These are phyloP conservation scores for Mortierella antarctica DNA, from an alignment of 192 early-diverging fungal genomes.

Conservation along the genomic window DNA sequence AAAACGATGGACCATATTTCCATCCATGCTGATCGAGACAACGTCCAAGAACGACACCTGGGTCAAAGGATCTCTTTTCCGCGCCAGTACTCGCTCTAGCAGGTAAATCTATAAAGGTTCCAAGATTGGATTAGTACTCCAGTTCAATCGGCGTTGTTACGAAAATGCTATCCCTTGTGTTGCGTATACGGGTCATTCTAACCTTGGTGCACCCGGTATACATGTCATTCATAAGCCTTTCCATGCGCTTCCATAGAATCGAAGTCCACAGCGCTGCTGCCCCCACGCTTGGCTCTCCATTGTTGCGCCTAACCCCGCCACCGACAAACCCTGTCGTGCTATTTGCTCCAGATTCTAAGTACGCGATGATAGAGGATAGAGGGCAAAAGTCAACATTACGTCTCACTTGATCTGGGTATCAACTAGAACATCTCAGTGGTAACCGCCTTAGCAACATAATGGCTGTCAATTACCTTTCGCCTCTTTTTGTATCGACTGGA, in stretches of 20 bases:
- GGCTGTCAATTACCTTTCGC: conserved; percentile 53
- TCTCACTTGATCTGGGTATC: neutral
- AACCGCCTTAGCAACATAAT: neutral
- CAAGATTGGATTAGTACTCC: neutral
- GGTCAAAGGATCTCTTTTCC: conserved; percentile 60
- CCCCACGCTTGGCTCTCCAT: conserved; percentile 61
- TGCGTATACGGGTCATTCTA: conserved; percentile 4
- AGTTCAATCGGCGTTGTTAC: neutral
- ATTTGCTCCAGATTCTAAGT: conserved; percentile 44
- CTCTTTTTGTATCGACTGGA: conserved; percentile 61
- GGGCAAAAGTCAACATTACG: too few species aligned
- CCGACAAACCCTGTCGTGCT: conserved; percentile 40
- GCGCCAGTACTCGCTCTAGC: conserved; percentile 62
- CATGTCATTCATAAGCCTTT: conserved; percentile 62
- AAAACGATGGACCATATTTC: conserved; percentile 64
- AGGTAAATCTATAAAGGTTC: conserved; percentile 53
- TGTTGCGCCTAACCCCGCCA: conserved; percentile 57
- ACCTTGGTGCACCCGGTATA: conserved; percentile 66
- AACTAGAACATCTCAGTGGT: neutral
- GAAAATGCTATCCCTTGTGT: neutral
- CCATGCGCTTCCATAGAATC: conserved; percentile 65
- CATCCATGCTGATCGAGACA: conserved; percentile 59
- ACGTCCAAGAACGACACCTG: conserved; percentile 64
- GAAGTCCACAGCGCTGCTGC: conserved; percentile 56
- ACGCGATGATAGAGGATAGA: neutral